Evolutionary conservation across 257 asterid species (phyloP).

Genomic region (Lantana camara): DNA sequence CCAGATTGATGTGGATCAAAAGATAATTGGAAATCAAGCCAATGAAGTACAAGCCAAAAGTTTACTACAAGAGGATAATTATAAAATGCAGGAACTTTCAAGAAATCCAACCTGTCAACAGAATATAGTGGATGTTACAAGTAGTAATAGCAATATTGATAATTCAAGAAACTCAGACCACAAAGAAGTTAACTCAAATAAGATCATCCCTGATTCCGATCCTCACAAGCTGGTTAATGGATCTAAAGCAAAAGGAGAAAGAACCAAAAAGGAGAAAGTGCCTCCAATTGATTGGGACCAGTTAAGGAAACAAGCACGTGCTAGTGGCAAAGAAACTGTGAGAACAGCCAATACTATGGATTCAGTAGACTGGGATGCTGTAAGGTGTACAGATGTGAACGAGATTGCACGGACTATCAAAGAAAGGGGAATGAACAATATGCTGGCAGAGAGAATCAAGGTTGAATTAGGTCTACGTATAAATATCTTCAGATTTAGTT

Average conservation of each 20-base stretch:
- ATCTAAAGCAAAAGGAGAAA: slow-evolving; percentile 49
- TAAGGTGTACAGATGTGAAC: slow-evolving; percentile 73
- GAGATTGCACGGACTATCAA: slow-evolving; percentile 83
- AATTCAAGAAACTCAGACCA: slow-evolving; percentile 42
- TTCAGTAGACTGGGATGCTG: slow-evolving; percentile 95
- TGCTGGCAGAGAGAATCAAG: slow-evolving; percentile 90
- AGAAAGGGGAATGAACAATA: slow-evolving; percentile 97
- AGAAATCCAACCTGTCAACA: slow-evolving; percentile 32
- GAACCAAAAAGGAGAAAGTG: slow-evolving; percentile 57
- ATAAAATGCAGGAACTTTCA: slow-evolving; percentile 40
- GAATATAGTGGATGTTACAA: slow-evolving; percentile 44
- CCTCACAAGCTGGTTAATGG: slow-evolving; percentile 37
- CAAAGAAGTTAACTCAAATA: slow-evolving; percentile 50
- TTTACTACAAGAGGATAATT: slow-evolving; percentile 35
- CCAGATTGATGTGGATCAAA: slow-evolving; percentile 33
- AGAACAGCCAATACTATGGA: slow-evolving; percentile 63
- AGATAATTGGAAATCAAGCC: slow-evolving; percentile 32
- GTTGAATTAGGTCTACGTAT: slow-evolving; percentile 35
- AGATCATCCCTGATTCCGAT: slow-evolving; percentile 28
- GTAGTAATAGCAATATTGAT: slow-evolving; percentile 42
- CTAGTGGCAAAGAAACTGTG: slow-evolving; percentile 50
- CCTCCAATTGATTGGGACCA: slow-evolving; percentile 68
- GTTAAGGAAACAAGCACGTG: slow-evolving; percentile 55
- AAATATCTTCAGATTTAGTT: neutral
- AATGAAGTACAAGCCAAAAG: slow-evolving; percentile 35